A percentile compares a stretch with the other conserved stretches of the same genome.
phyloP scores from a whole-genome alignment of 2,329 filamentous ascomycete species.

The Fusarium sp. region DNA sequence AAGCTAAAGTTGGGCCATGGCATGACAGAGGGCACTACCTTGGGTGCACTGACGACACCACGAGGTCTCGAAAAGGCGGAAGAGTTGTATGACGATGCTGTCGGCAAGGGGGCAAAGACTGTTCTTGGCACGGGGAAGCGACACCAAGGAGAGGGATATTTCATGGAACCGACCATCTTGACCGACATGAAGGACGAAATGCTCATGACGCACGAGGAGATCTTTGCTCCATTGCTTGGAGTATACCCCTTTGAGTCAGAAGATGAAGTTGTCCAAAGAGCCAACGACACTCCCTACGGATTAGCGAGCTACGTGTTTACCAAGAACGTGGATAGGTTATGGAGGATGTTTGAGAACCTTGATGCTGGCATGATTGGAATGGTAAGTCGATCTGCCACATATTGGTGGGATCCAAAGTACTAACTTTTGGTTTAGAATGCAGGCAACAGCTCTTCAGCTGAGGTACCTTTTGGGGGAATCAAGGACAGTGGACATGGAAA shows the following conservation, averaged over 20 bases:
- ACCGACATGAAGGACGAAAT: conserved; percentile 12
- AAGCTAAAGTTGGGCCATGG: conserved; percentile 11
- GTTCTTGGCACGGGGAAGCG: conserved; percentile 10
- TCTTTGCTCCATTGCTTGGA: conserved; percentile 26
- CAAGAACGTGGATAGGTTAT: conserved; percentile 25
- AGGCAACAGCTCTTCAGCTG: conserved; percentile 50
- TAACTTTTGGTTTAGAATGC: background rate
- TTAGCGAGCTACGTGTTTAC: conserved; percentile 32
- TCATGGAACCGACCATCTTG: conserved; percentile 33
- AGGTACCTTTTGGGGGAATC: conserved; percentile 51
- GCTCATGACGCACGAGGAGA: conserved; percentile 30
- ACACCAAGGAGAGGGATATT: background rate
- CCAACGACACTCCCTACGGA: conserved; percentile 29
- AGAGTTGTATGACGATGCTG: conserved; percentile 21
- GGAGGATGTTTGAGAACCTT: conserved; percentile 30
- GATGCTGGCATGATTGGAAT: conserved; percentile 39
- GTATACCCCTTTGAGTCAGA: conserved; percentile 33
- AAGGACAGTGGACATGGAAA: conserved; percentile 35
- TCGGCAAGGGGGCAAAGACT: background rate
- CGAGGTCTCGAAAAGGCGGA: conserved; percentile 14
- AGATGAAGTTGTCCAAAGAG: conserved; percentile 21
- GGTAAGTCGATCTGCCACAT: background rate
- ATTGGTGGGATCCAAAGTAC: rapidly evolving
- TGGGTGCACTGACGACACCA: conserved; percentile 29
- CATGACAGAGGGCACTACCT: background rate